Evolutionary conservation across 371 early-diverging fungal species (phyloP), one percentile per base, ranked within the genome.

Genomic region (Polyrhizophydium stewartii): DNA sequence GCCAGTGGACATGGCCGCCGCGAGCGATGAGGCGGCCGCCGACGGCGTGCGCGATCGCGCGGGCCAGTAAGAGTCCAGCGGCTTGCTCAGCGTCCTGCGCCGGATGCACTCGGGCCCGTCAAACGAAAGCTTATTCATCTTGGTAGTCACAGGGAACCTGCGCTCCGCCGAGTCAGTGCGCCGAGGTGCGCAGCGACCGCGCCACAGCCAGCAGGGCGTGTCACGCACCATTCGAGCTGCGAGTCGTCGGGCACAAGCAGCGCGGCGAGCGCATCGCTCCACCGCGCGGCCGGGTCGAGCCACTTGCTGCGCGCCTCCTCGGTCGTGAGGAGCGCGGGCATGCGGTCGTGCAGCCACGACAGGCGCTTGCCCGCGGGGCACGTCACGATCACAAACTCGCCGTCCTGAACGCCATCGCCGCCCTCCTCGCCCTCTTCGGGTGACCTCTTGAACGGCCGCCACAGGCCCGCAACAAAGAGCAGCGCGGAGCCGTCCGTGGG

Each of bases 251-350:
- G 85, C 49, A 76, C 75, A 55, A 87, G 60, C 52, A 89, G 58
- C 0, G 65, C 40, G 24, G 64, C 67, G 1, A 82, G 67, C 22
- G 72, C 55, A 0, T 65, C 41, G 21, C 61, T 35, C 7, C 35
- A 86, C 0, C 58, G 49, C 3, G 64, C 32, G 21, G 55, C 55
- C 10, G 72, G 74, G 61, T 87, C 81, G n/a, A 90, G 62, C 90
- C 90, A 90, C 17, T 37, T 40, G 17, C 70, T 64, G 24, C 78
- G 67, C 25, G 77, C 81, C 28, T 73, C 61, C 31, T 74, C 75
- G 19, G 77, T 65, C 17, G 80, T 71, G 30, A 89, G 68, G 56
- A 90, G 81, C 32, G 86, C 88, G 21, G 90, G 90, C 87, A 90
- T 88, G 0, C 90, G 80, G 59, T 85, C 81, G 61, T 90, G 90